A percentile compares a stretch with the other conserved stretches of the same genome.
Conservation (phyloP, 345 rosid species). For the Isatis tinctoria region DNA sequence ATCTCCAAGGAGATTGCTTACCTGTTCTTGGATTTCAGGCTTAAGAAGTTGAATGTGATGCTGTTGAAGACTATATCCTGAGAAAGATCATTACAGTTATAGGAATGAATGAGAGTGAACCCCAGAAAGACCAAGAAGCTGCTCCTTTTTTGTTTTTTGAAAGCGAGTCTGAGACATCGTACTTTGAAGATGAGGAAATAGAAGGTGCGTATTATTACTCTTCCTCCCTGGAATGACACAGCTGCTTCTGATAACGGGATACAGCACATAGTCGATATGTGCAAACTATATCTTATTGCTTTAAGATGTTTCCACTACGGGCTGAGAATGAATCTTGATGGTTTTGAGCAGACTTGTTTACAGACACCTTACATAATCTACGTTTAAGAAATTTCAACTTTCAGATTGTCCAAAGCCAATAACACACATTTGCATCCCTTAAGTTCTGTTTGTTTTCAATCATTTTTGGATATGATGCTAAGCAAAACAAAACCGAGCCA, state of each 20-base stretch:
- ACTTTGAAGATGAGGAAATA: constrained; percentile 40
- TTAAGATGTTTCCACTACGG: background rate
- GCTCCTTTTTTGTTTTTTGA: constrained; percentile 58
- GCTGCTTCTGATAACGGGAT: background rate
- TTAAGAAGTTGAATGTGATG: constrained; percentile 30
- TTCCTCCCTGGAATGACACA: constrained; percentile 31
- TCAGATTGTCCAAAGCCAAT: background rate
- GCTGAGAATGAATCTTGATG: background rate
- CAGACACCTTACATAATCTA: background rate
- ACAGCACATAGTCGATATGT: background rate
- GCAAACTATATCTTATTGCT: background rate
- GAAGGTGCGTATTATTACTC: constrained; percentile 46
- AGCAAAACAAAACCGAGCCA: too few relatives aligned
- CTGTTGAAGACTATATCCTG: constrained; percentile 57
- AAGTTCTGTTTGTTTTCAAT: background rate
- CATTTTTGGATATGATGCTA: too few relatives aligned
- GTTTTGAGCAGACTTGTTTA: background rate
- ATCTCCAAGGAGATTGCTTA: constrained; percentile 72
- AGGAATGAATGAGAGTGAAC: constrained; percentile 57
- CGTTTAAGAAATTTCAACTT: background rate
- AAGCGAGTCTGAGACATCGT: constrained; percentile 30
- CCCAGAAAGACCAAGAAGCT: constrained; percentile 51
- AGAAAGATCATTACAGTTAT: constrained; percentile 66
- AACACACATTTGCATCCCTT: background rate
- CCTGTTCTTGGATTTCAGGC: constrained; percentile 63